Base-by-base conservation (phyloP, 2,329 filamentous ascomycete genomes). In the Cercospora beticola region DNA sequence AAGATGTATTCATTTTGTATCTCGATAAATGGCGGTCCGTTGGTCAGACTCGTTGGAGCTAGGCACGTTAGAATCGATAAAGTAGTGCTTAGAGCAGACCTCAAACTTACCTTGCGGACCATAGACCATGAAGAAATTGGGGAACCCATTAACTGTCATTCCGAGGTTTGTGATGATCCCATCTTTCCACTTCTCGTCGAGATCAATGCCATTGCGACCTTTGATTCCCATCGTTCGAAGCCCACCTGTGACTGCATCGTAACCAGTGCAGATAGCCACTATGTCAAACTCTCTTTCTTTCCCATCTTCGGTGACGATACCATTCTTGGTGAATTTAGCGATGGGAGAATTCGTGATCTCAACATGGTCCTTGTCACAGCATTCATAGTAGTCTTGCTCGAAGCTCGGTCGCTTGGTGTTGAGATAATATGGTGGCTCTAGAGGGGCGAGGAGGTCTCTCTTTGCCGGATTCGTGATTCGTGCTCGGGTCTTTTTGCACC, bases 1-100 rank as follows among this genome's bases (percentile, higher is more conserved):
- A 82, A 75, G 61, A 83, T 83, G 79, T 80, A 84, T 60, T 83
- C 80, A 31, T 78, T 80, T 71, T 84, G 82, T 4, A 78, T 76
- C 68, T 83, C 81, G 23, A 82, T 74, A 66, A 82, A 83, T 10
- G 76, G 81, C 2, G 82, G 82, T 0, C 82, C 82, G 60, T 84
- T 84, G 46, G 77, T 78, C 64, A 83, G 82, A 1, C 81, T 81
- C 0, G 82, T 83, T 1, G 82, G 82, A 21, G 72, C 49, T 56
- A 56, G 26, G 26, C 26, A 28, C 26, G 26, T 28, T 28, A 28
- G 26, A 28, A 28, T 28, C 26, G 26, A 28, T 28, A 28, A 28
- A 28, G 26, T 28, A 28, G 26, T 28, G 26, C 26, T 28, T 28
- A 28, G 26, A 28, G 26, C 26, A 28, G 26, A 28, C 26, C 26